Evolutionary conservation across 495 filamentous ascomycete species (phyloP).

Genomic region (Xylaria palmicola): DNA sequence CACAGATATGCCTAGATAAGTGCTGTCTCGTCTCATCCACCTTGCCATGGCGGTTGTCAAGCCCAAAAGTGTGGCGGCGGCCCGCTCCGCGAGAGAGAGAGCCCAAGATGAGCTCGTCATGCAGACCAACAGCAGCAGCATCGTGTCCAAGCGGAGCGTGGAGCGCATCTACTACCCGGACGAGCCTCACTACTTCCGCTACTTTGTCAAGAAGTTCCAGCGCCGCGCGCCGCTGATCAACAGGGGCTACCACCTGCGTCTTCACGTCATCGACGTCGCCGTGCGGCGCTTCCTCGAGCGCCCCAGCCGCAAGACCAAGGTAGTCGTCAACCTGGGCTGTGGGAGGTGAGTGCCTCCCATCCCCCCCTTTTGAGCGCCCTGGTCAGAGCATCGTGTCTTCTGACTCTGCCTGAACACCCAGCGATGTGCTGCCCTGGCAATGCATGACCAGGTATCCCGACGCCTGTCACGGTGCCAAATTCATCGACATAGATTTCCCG

Average conservation of each 20-base stretch:
- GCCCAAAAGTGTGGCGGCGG: slow-evolving; percentile 27
- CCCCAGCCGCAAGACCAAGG: slow-evolving; percentile 59
- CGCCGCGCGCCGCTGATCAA: slow-evolving; percentile 82
- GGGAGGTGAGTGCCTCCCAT: slow-evolving; percentile 66
- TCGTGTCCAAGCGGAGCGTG: slow-evolving; percentile 86
- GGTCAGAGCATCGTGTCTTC: slow-evolving; percentile 15
- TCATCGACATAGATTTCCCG: slow-evolving; percentile 86
- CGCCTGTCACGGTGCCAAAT: slow-evolving; percentile 56
- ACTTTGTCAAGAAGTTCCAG: slow-evolving; percentile 82
- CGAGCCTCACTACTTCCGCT: slow-evolving; percentile 77
- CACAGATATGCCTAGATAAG: too few relatives aligned
- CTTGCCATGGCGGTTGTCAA: slow-evolving; percentile 32
- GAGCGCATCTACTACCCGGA: slow-evolving; percentile 75
- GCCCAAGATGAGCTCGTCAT: slow-evolving; percentile 67
- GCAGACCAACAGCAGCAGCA: slow-evolving; percentile 90
- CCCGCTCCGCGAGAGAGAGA: slow-evolving; percentile 27
- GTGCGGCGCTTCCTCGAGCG: slow-evolving; percentile 68
- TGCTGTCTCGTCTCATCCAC: too few relatives aligned
- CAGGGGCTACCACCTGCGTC: slow-evolving; percentile 81
- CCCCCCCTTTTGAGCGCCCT: background rate
- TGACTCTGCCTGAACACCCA: slow-evolving; percentile 30
- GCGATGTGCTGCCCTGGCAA: slow-evolving; percentile 89
- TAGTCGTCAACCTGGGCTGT: slow-evolving; percentile 84
- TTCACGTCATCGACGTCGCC: slow-evolving; percentile 73
- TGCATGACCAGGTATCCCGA: slow-evolving; percentile 63